Base-by-base conservation (phyloP, 106 monocot genomes). In the Dendrobium officinale region DNA sequence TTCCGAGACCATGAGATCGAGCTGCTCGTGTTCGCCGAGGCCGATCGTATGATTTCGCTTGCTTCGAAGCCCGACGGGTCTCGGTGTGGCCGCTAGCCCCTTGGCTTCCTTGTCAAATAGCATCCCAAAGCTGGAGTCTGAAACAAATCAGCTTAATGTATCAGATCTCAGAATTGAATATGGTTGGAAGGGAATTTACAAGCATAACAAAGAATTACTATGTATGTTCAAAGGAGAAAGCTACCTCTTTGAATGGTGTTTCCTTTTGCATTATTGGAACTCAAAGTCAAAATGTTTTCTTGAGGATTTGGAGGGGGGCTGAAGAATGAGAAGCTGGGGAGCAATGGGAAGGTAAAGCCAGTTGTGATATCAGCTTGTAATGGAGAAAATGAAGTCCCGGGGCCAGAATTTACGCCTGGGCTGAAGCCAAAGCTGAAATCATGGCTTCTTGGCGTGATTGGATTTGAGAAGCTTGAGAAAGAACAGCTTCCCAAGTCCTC, bases 1-100 rank as follows among this genome's bases (percentile, higher is more conserved):
- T 79, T 92, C 96, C 0, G 90, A 81, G 1, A 90, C 93, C 72
- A 85, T 78, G 59, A 94, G 75, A 58, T 94, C 89, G 17, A 96
- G 85, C 83, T 93, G 91, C 81, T 87, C 86, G 1, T 80, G 73
- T 81, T 94, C 93, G 0, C 93, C 96, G 17, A 89, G 74, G 4
- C 93, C 90, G 20, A 96, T 96, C 0, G 96, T 96, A 85, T 86
- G 87, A 73, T 96, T 92, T 77, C 96, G 87, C 75, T 80, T 92
- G 82, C 87, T 87, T 42, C 86, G 83, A 26, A 89, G 86, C 24
- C 88, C 82, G 9, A 83, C 70, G 9, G 79, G 42, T 80, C 86
- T 84, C 0, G 87, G 81, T 18, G 43, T 22, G 9, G 47, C 51
- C 43, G 45, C 59, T 19, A 40, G 6, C 0, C 51, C 80, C 22